Evolutionary conservation across 495 filamentous ascomycete genomes (phyloP), one percentile per base, ranked within the genome.

Genomic region (Extremus antarcticus): DNA sequence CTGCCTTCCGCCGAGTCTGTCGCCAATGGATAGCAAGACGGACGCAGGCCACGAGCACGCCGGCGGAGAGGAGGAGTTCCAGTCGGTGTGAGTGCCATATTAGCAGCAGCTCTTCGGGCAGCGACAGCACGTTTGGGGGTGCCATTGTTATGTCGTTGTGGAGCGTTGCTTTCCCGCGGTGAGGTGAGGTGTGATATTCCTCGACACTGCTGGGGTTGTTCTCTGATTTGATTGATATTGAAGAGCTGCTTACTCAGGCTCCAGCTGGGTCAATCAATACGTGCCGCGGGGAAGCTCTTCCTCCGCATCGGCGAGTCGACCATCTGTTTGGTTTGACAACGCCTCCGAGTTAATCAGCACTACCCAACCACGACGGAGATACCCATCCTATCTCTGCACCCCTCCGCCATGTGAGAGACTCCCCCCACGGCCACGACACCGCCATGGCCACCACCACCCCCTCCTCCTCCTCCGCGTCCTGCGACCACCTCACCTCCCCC

Each of bases 51-150:
- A 63, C 29, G 11, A 68, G 21, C 1, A 63, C 39, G 21, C 63
- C 62, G 38, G 60, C 60, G 17, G 64, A 57, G 35, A 70, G 53
- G 10, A 70, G 49, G 9, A 70, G 20, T 17, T 64, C 58, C 7
- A 62, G 50, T 16, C 67, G 65, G 46, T 66, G 58, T 11, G 56
- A 51, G 54, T 70, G 67, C 65, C 67, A 70, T 47, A 70, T 50
- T 10, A 58, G 51, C 0, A 70, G 57, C 40, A 68, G 60, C 54
- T 70, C 66, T 15, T 22, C 25, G 1, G 55, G 55, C 16, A 62
- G 51, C 17, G 66, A 40, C 15, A 53, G 48, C 16, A 48, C 2
- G 19, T 9, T 48, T 22, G 19, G 9, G 23, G 21, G 21, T 4
- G 11, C 46, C 46, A 48, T 48, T 45, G 13, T 13, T 35, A 13